Percentiles rank a stretch among this genome's conserved stretches.
Conservation (phyloP, 2,329 filamentous ascomycete genomes). For the Thielaviopsis populi region DNA sequence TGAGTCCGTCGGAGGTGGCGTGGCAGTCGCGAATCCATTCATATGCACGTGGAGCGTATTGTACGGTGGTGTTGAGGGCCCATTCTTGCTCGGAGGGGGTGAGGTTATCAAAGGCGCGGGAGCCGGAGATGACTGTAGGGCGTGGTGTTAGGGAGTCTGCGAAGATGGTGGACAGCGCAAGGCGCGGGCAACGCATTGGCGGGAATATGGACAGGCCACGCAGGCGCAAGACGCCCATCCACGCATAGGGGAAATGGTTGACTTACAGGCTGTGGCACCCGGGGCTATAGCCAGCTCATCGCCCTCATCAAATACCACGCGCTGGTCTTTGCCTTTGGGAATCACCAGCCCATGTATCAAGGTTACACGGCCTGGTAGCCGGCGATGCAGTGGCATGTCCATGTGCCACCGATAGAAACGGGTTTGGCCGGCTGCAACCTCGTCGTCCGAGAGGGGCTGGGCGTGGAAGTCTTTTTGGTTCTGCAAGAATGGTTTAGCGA, state of each 20-base stretch:
- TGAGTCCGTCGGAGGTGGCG: slow-evolving; percentile 13
- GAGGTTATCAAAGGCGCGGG: slow-evolving; percentile 14
- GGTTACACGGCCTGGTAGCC: slow-evolving; percentile 15
- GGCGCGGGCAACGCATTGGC: too few species aligned
- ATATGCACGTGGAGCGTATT: slow-evolving; percentile 14
- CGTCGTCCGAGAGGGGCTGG: slow-evolving; percentile 9
- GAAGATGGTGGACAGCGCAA: neutral
- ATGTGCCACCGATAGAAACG: slow-evolving; percentile 16
- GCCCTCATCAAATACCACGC: slow-evolving; percentile 13
- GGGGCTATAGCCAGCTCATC: slow-evolving; percentile 5
- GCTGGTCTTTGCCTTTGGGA: slow-evolving; percentile 9
- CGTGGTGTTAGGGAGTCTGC: neutral
- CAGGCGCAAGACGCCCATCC: too few species aligned
- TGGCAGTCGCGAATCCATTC: slow-evolving; percentile 15
- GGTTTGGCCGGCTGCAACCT: slow-evolving; percentile 15
- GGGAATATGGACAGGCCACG: neutral
- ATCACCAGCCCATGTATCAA: slow-evolving; percentile 15
- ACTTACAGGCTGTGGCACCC: slow-evolving; percentile 13
- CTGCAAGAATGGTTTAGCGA: neutral
- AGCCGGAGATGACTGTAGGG: slow-evolving; percentile 11
- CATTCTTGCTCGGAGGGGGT: slow-evolving; percentile 13
- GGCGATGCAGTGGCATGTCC: slow-evolving; percentile 15
- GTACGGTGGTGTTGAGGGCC: slow-evolving; percentile 14
- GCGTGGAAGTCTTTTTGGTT: slow-evolving; percentile 16
- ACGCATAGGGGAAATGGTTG: neutral